A percentile compares a stretch with the other conserved stretches of the same genome.
These are phyloP conservation scores for Calcarisporium arbuscula DNA, from an alignment of 2,329 filamentous ascomycete genomes.

Conservation along the genomic window DNA sequence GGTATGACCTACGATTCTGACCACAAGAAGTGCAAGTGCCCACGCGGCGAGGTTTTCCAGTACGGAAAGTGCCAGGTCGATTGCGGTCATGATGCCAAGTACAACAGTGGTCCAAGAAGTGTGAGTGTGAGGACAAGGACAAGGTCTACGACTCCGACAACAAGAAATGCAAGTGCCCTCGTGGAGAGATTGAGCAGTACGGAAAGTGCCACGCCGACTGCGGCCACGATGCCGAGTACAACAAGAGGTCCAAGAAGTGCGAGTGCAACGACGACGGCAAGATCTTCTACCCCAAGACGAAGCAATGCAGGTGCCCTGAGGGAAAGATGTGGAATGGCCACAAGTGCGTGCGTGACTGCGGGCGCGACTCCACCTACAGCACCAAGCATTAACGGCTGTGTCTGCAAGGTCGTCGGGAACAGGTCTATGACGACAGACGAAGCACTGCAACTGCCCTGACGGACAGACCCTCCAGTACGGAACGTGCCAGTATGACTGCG, in stretches of 20 bases:
- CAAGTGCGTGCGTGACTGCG: slow-evolving; percentile 7
- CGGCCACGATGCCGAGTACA: slow-evolving; percentile 8
- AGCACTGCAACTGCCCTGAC: slow-evolving; percentile 9
- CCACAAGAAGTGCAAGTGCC: slow-evolving; percentile 3
- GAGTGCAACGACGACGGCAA: slow-evolving; percentile 10
- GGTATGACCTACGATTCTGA: slow-evolving; percentile 1
- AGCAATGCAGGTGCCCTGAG: slow-evolving; percentile 6
- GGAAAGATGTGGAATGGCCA: slow-evolving; percentile 5
- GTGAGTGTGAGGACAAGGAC: slow-evolving; percentile 7
- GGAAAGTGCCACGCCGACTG: slow-evolving; percentile 7
- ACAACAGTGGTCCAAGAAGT: slow-evolving; percentile 3
- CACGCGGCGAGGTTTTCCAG: background rate
- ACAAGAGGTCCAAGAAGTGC: slow-evolving; percentile 5
- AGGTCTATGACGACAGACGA: slow-evolving; percentile 1
- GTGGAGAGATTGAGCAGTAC: slow-evolving; percentile 1
- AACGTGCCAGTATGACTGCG: too few relatives aligned
- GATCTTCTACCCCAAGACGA: slow-evolving; percentile 4
- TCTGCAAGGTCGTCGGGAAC: slow-evolving; percentile 9
- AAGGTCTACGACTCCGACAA: slow-evolving; percentile 3
- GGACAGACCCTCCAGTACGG: too few relatives aligned
- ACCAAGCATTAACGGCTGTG: slow-evolving; percentile 3
- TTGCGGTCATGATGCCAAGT: slow-evolving; percentile 7
- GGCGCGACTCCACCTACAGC: slow-evolving; percentile 7
- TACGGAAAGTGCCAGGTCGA: background rate
- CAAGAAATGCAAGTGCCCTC: slow-evolving; percentile 6